Conservation (phyloP, 2,329 filamentous ascomycete genomes). For the Phaeosphaeria sp. region DNA sequence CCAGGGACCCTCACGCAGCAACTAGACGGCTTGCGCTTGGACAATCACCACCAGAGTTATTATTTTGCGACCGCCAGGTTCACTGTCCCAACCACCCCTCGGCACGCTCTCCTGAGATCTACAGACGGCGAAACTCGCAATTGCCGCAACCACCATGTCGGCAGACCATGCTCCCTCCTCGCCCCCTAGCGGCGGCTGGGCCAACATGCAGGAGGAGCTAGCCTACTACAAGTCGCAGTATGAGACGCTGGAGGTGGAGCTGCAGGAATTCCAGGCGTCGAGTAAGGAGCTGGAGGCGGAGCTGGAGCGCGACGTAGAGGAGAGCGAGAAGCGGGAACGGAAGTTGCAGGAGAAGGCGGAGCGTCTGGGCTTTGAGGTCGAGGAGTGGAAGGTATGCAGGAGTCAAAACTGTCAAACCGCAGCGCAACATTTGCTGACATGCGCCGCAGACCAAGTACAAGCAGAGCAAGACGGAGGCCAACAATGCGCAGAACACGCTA, state of each 20-base stretch:
- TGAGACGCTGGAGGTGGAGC: constrained; percentile 87
- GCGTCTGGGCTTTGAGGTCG: constrained; percentile 82
- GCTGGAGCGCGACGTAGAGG: constrained; percentile 94
- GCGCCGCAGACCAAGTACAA: constrained; percentile 83
- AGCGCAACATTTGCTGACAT: constrained; percentile 5
- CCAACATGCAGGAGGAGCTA: constrained; percentile 72
- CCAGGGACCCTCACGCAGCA: constrained; percentile 2
- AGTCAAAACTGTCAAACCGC: background rate
- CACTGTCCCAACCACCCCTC: constrained; percentile 15
- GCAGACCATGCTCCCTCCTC: constrained; percentile 39
- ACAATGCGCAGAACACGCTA: constrained; percentile 79
- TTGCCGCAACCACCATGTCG: constrained; percentile 35
- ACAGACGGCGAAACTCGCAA: constrained; percentile 18
- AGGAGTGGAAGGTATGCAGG: constrained; percentile 91
- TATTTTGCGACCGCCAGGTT: constrained; percentile 14
- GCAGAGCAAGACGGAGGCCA: constrained; percentile 89
- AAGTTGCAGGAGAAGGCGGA: constrained; percentile 87
- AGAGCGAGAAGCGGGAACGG: constrained; percentile 91
- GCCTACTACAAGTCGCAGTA: constrained; percentile 97
- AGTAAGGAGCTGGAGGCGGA: constrained; percentile 94
- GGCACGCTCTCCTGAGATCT: constrained; percentile 34
- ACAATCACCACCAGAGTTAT: constrained; percentile 1
- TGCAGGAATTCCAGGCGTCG: constrained; percentile 91
- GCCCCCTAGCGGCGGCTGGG: constrained; percentile 39
- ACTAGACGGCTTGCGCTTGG: constrained; percentile 6